Evolutionary conservation across 2,329 filamentous ascomycete species (phyloP), one percentile per base, ranked within the genome.

Genomic region (Tolypocladium tropicale): DNA sequence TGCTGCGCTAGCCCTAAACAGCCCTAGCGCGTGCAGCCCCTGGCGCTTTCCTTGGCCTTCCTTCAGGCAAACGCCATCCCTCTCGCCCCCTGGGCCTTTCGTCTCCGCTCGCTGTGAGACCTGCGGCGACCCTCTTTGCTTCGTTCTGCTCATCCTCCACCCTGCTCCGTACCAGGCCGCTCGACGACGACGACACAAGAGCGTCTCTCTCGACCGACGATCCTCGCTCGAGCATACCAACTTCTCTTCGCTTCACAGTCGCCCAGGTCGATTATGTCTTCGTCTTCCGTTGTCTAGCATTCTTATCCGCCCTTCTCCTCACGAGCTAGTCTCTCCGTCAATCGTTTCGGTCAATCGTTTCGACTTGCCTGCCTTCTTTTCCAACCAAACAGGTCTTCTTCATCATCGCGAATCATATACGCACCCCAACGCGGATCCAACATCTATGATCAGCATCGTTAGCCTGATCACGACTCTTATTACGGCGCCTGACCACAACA

Each of bases 221-320:
- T 32, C 16, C 53, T 51, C 34, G 30, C 33, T 55, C 41, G 28
- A 50, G 33, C 53, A 58, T 46, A 37, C 28, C 51, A 41, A 57
- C 56, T 60, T 54, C 57, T 58, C 56, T 58, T 61, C 58, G 54
- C 52, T 61, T 63, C 55, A 56, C 21, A 52, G 53, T 55, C 55
- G 55, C 55, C 52, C 11, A 55, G 65, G 65, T 64, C 64, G 69
- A 72, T 65, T 60, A 72, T 73, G 70, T 70, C 64, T 64, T 60
- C 64, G 62, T 58, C 62, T 67, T 67, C 61, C 54, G 59, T 54
- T 55, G 52, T 63, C 61, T 61, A 60, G 58, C 62, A 51, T 23
- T 53, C 34, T 54, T 46, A 48, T 56, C 34, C 54, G 46, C 28
- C 30, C 48, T 54, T 51, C 34, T 63, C 62, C 60, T 30, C 41